Evolutionary conservation across 257 asterid species (phyloP).

Genomic region (Misopates orontium): DNA sequence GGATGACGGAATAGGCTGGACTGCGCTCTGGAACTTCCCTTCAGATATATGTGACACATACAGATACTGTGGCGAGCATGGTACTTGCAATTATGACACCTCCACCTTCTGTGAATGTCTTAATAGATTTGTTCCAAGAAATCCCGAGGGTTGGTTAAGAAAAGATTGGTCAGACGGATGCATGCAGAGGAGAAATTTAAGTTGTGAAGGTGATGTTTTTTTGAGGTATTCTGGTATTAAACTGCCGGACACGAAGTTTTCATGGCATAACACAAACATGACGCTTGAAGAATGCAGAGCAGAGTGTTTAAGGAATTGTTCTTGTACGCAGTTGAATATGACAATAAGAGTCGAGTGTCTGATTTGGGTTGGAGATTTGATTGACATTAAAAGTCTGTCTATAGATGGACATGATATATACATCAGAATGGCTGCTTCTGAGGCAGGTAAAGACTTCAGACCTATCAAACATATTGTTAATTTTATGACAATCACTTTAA

Average conservation of each 20-base stretch:
- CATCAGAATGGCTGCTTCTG: conserved; percentile 40
- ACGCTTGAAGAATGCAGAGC: conserved; percentile 28
- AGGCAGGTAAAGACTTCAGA: conserved; percentile 33
- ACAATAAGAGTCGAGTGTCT: conserved; percentile 25
- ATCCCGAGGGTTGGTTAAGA: too few relatives aligned
- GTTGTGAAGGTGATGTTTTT: conserved; percentile 27
- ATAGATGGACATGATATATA: conserved; percentile 30
- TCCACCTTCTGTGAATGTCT: conserved; percentile 41
- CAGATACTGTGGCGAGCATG: conserved; percentile 41
- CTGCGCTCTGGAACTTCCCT: conserved; percentile 15
- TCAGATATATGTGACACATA: conserved; percentile 42
- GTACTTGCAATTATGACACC: conserved; percentile 29
- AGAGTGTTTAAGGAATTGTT: conserved; percentile 21
- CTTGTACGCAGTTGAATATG: conserved; percentile 22
- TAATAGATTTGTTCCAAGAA: background rate
- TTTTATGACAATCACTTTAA: too few relatives aligned
- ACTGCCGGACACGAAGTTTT: conserved; percentile 23
- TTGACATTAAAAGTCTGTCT: conserved; percentile 33
- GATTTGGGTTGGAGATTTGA: conserved; percentile 33
- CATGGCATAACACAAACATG: conserved; percentile 12
- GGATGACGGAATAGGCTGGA: conserved; percentile 37
- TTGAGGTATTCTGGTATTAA: conserved; percentile 14
- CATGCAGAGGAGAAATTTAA: conserved; percentile 3
- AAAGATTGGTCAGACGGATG: too few relatives aligned
- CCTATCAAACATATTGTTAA: too few relatives aligned